Evolutionary conservation across 2,329 filamentous ascomycete species (phyloP).

Genomic region (Lasiodiplodia sp.): DNA sequence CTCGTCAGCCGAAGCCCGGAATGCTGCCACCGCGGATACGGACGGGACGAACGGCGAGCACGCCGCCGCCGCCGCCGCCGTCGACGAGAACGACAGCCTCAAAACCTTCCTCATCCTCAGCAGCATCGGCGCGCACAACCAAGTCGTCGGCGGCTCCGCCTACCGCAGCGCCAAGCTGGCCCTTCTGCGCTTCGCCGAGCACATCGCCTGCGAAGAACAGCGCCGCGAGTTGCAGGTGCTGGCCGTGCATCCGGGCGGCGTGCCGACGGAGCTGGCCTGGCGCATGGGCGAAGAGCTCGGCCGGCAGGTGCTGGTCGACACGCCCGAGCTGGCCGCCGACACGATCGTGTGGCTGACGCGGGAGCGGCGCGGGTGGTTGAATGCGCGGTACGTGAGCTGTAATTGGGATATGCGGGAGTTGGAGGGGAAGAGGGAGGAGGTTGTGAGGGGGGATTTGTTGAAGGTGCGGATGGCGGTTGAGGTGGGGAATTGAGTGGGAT

Average conservation of each 20-base stretch:
- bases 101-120: too few relatives aligned
- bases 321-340: slow-evolving; percentile 21
- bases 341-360: slow-evolving; percentile 44
- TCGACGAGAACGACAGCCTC: too few relatives aligned
- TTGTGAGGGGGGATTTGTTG: slow-evolving; percentile 43
- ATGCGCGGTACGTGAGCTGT: slow-evolving; percentile 53
- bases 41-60: too few relatives aligned
- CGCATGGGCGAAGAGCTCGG: slow-evolving; percentile 12
- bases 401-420: slow-evolving; percentile 60
- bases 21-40: too few relatives aligned
- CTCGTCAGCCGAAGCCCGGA: too few relatives aligned
- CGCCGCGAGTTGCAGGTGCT: slow-evolving; percentile 35
- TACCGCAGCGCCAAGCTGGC: slow-evolving; percentile 62
- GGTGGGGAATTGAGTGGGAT: neutral
- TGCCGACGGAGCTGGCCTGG: slow-evolving; percentile 36
- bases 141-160: slow-evolving; percentile 32
- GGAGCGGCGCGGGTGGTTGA: slow-evolving; percentile 55
- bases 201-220: slow-evolving; percentile 51
- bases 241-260: slow-evolving; percentile 41
- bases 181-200: slow-evolving; percentile 58
- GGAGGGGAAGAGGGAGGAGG: slow-evolving; percentile 50
- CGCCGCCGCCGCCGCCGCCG: too few relatives aligned
- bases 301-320: slow-evolving; percentile 23
- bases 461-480: slow-evolving; percentile 31
- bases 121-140: too few relatives aligned